Evolutionary conservation across 192 early-diverging fungal species (phyloP).

Genomic region (Entomortierella chlamydospora): DNA sequence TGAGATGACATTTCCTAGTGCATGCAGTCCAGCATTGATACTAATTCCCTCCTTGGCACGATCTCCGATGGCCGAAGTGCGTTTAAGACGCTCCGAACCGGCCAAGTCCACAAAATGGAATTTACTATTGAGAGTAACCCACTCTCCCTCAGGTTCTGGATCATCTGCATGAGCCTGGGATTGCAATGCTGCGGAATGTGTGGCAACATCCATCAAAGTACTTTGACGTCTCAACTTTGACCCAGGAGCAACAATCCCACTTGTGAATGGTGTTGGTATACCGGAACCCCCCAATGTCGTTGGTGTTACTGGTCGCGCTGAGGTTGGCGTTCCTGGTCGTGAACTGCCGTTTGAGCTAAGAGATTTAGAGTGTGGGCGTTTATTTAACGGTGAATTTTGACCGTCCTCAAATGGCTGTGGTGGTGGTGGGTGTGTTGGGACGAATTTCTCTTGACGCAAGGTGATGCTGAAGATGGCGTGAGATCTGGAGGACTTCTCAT

Average conservation of each 20-base stretch:
- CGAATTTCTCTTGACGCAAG: constrained; percentile 80
- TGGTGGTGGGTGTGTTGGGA: constrained; percentile 41
- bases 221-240: constrained; percentile 47
- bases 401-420: constrained; percentile 16
- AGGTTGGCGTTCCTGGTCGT: constrained; percentile 11
- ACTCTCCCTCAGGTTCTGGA: constrained; percentile 62
- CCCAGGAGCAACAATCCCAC: constrained; percentile 43
- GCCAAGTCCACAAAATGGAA: constrained; percentile 99
- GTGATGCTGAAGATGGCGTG: constrained; percentile 98
- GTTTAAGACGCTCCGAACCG: constrained; percentile 94
- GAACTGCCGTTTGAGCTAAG: constrained; percentile 17
- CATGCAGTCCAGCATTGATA: constrained; percentile 95
- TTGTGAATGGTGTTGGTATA: constrained; percentile 42
- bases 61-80: constrained; percentile 92
- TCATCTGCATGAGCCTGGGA: too few species aligned
- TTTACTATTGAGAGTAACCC: constrained; percentile 81
- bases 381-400: constrained; percentile 8
- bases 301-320: constrained; percentile 29
- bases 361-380: constrained; percentile 24
- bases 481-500: constrained; percentile 91
- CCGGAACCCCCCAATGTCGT: constrained; percentile 11
- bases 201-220: constrained; percentile 7
- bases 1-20: constrained; percentile 98
- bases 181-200: neutral
- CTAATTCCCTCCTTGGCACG: constrained; percentile 95